Conservation (phyloP, 495 filamentous ascomycete species). For the Lasiosphaeria miniovina region DNA sequence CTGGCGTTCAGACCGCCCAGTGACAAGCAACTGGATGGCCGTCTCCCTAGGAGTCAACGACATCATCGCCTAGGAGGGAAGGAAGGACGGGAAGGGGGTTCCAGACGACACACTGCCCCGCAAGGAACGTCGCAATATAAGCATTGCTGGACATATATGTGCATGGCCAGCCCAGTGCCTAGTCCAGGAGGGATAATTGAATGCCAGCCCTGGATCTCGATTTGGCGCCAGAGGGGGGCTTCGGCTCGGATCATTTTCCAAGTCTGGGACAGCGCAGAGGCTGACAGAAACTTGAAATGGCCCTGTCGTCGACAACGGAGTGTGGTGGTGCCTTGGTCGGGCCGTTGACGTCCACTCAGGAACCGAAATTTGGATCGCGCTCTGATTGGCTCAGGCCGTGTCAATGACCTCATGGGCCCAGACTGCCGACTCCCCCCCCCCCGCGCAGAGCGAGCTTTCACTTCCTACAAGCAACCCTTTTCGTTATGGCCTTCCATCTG, state of each 20-base stretch:
- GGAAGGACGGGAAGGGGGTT: constrained; percentile 3
- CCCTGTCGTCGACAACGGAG: too few relatives aligned
- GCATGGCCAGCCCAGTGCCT: too few relatives aligned
- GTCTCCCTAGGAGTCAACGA: not conserved
- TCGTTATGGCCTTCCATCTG: too few relatives aligned
- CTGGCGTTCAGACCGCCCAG: too few relatives aligned
- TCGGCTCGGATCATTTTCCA: not conserved
- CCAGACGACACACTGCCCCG: not conserved
- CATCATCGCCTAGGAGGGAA: not conserved
- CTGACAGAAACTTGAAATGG: not conserved
- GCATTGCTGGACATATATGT: too few relatives aligned
- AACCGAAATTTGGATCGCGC: not conserved
- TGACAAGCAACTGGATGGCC: too few relatives aligned
- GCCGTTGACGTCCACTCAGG: not conserved
- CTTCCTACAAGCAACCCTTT: too few relatives aligned
- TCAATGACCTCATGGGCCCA: not conserved
- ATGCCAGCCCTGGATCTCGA: too few relatives aligned
- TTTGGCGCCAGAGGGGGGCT: not conserved
- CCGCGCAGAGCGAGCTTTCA: not conserved
- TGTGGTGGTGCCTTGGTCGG: not conserved
- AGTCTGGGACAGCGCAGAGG: not conserved
- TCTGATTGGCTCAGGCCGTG: not conserved
- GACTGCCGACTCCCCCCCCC: not conserved
- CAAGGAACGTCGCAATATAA: too few relatives aligned
- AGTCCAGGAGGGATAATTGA: too few relatives aligned